Evolutionary conservation across 2,329 filamentous ascomycete genomes (phyloP), one percentile per base, ranked within the genome.

Genomic region (Phoma sp.): DNA sequence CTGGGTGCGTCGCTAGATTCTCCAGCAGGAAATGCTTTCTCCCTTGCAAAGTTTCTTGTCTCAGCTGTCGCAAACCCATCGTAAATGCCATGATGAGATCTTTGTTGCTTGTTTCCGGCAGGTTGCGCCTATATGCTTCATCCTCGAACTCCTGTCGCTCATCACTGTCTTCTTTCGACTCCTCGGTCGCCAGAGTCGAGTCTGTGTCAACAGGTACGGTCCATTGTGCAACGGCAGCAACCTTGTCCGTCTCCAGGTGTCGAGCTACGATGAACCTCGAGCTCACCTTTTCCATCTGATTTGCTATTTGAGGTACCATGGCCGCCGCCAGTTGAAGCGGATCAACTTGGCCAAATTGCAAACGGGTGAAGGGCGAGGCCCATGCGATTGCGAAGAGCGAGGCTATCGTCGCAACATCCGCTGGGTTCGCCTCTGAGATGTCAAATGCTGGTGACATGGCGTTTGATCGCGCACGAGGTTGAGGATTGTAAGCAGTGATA

Each of bases 211-310:
- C 23, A 7, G 66, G 64, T 2, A 63, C 9, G 1, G 39, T 60
- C 68, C 69, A 73, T 47, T 71, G 67, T 21, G 67, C 66, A 1
- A 67, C 66, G 42, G 67, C 53, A n/a, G 59, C 60, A 14, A 66
- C 50, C 7, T 60, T 28, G 38, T 43, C 5, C 5, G 43, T 56
- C 2, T 28, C 29, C 4, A 15, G 30, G 12, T 60, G n/a, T 0
- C 64, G 64, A 9, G 59, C 58, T 6, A 69, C 57, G 11, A 64
- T 12, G 20, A 59, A 68, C 4, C 25, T 37, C 2, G 46, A 51
- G 18, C 46, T 23, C 5, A 30, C 29, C 2, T 52, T 56, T 3
- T 25, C 29, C 33, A 72, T 64, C 12, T 62, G 62, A 17, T 57
- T 47, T 15, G 54, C 39, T 12, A 73, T 67, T 12, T 52, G 63